These are phyloP conservation scores for Pichia cabralensis DNA, from an alignment of 805 yeast species.

Conservation along the genomic window DNA sequence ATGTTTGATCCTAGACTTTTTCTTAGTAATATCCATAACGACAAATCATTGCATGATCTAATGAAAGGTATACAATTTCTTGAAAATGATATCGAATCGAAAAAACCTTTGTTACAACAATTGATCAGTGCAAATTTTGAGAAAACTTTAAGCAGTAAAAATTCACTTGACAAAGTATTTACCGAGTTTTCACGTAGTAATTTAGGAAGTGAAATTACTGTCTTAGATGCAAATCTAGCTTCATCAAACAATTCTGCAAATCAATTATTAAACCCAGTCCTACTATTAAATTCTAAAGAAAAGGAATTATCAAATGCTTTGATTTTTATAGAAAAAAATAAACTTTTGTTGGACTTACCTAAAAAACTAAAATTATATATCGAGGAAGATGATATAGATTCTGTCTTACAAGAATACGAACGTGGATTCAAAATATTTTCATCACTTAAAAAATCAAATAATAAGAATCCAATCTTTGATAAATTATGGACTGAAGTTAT, in stretches of 20 bases:
- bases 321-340: constrained; percentile 41
- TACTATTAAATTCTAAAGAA: constrained; percentile 39
- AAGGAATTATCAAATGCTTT: constrained; percentile 40
- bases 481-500: constrained; percentile 51
- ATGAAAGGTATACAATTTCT: constrained; percentile 36
- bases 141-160: constrained; percentile 55
- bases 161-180: constrained; percentile 51
- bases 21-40: constrained; percentile 44
- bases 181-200: constrained; percentile 34
- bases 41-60: constrained; percentile 43
- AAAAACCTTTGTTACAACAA: constrained; percentile 38
- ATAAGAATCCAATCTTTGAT: constrained; percentile 28
- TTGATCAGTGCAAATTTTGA: constrained; percentile 52
- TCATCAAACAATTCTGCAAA: constrained; percentile 42
- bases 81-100: constrained; percentile 38
- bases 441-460: constrained; percentile 6
- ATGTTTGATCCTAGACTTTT: constrained; percentile 49
- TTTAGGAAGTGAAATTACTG: constrained; percentile 12
- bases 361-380: constrained; percentile 33
- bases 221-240: constrained; percentile 30
- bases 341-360: constrained; percentile 49
- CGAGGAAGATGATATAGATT: constrained; percentile 43
- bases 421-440: constrained; percentile 29
- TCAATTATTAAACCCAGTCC: constrained; percentile 47
- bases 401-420: constrained; percentile 46